These are phyloP conservation scores for Hymenoscyphus fructigenus DNA, from an alignment of 2,329 filamentous ascomycete species.

Conservation along the genomic window DNA sequence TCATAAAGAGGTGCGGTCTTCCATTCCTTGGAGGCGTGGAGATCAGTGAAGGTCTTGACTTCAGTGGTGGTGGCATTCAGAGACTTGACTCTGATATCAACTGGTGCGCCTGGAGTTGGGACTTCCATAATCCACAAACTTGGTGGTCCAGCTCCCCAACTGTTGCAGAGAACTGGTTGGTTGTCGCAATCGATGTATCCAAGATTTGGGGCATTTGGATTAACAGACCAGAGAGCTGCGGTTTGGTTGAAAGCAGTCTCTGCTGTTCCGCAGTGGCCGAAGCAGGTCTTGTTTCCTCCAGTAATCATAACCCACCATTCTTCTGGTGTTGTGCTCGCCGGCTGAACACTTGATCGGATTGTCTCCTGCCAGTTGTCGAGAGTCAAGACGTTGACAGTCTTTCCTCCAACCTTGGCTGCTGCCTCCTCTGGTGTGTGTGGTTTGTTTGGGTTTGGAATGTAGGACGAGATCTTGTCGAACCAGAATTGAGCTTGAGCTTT, in stretches of 20 bases:
- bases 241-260: conserved; percentile 68
- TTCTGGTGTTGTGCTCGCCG: conserved; percentile 60
- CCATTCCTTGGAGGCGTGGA: conserved; percentile 56
- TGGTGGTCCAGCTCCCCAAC: conserved; percentile 66
- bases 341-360: conserved; percentile 60
- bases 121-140: conserved; percentile 67
- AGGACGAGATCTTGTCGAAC: conserved; percentile 58
- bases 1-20: conserved; percentile 51
- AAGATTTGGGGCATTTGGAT: conserved; percentile 64
- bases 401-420: conserved; percentile 50
- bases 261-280: conserved; percentile 61
- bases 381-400: conserved; percentile 58
- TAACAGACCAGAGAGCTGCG: conserved; percentile 59
- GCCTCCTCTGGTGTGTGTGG: conserved; percentile 43
- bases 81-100: conserved; percentile 63
- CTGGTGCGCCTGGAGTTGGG: conserved; percentile 61
- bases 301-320: conserved; percentile 76
- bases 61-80: conserved; percentile 71
- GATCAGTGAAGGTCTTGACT: conserved; percentile 59
- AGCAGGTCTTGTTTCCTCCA: conserved; percentile 75
- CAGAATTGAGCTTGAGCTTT: conserved; percentile 64
- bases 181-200: conserved; percentile 72
- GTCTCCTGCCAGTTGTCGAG: conserved; percentile 71
- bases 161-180: conserved; percentile 72
- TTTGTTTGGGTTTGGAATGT: conserved; percentile 49